These are phyloP conservation scores for Celoporthe dispersa DNA, from an alignment of 2,329 filamentous ascomycete genomes.

Conservation along the genomic window DNA sequence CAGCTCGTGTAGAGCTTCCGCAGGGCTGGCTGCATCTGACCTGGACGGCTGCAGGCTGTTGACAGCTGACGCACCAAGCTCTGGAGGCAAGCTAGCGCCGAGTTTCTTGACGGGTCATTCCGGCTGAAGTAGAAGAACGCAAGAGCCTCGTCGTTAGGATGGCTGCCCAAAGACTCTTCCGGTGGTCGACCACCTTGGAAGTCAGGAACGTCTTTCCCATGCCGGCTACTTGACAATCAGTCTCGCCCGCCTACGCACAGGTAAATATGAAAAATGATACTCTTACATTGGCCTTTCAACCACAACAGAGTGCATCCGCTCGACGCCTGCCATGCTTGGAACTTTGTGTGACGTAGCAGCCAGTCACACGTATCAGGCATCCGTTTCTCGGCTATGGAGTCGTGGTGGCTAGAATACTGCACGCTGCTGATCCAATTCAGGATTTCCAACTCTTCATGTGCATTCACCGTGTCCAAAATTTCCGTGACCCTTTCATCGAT, in stretches of 20 bases:
- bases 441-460: slow-evolving; percentile 18
- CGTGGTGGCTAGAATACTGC: slow-evolving; percentile 24
- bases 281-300: slow-evolving; percentile 28
- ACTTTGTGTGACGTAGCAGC: slow-evolving; percentile 23
- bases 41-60: slow-evolving; percentile 18
- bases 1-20: slow-evolving; percentile 5
- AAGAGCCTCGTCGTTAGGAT: slow-evolving; percentile 32
- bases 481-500: slow-evolving; percentile 2
- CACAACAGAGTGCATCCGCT: slow-evolving; percentile 24
- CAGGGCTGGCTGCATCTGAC: slow-evolving; percentile 23
- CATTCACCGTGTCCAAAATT: slow-evolving; percentile 17
- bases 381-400: slow-evolving; percentile 19
- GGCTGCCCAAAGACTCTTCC: slow-evolving; percentile 13
- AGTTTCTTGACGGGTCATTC: slow-evolving; percentile 34
- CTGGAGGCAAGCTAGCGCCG: slow-evolving; percentile 38
- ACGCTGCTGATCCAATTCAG: slow-evolving; percentile 31
- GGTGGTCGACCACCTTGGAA: slow-evolving; percentile 29
- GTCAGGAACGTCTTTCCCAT: slow-evolving; percentile 31
- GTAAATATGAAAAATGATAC: not conserved
- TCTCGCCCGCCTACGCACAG: not conserved
- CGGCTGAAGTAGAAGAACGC: slow-evolving; percentile 44
- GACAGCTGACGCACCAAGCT: slow-evolving; percentile 40
- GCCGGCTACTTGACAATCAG: slow-evolving; percentile 29
- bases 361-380: slow-evolving; percentile 26
- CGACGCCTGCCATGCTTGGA: slow-evolving; percentile 22